phyloP scores from a whole-genome alignment of 352 stramenopile genomes.

The Globisporangium carolinianum region DNA sequence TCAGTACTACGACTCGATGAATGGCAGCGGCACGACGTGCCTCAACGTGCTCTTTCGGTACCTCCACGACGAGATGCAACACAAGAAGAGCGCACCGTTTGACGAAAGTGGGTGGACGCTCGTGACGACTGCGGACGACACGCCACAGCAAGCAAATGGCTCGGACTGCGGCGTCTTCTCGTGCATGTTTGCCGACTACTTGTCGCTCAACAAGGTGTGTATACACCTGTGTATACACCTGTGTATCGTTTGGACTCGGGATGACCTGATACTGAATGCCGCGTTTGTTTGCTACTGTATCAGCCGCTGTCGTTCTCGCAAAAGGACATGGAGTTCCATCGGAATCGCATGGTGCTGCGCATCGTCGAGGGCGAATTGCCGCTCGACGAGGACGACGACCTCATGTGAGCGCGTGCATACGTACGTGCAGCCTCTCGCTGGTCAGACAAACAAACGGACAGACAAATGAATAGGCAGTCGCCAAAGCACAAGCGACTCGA shows the following conservation, averaged over 20 bases:
- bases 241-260: not conserved
- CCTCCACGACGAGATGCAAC: constrained; percentile 74
- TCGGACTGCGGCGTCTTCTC: constrained; percentile 84
- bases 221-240: too few species aligned
- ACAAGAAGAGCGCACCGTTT: constrained; percentile 79
- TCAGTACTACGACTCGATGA: constrained; percentile 87
- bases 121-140: constrained; percentile 43
- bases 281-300: not conserved
- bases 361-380: constrained; percentile 57
- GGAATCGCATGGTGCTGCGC: constrained; percentile 76
- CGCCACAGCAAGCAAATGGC: constrained; percentile 75
- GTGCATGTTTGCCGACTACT: constrained; percentile 81
- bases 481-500: too few species aligned
- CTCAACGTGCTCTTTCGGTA: constrained; percentile 74
- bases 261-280: not conserved
- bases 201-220: constrained; percentile 58
- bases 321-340: constrained; percentile 81
- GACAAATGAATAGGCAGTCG: not conserved
- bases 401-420: constrained; percentile 19
- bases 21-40: constrained; percentile 53
- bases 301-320: constrained; percentile 66
- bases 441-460: not conserved
- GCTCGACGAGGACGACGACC: constrained; percentile 65
- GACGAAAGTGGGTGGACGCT: constrained; percentile 57
- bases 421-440: too few species aligned